These are phyloP conservation scores for Mycena epipterygia DNA, from an alignment of 768 basidiomycete species.

Conservation along the genomic window DNA sequence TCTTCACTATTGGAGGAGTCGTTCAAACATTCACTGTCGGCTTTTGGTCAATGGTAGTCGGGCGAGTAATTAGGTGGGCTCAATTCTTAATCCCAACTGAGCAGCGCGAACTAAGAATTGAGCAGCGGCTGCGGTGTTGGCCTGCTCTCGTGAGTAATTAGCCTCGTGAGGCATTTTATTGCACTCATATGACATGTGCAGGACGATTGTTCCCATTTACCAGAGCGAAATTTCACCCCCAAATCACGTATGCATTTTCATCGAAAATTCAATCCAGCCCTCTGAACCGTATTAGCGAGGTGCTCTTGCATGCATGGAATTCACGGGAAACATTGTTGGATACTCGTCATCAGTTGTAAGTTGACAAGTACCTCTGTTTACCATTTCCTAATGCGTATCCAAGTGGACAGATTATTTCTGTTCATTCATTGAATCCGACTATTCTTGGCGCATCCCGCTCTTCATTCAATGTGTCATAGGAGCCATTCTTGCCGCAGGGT, in stretches of 20 bases:
- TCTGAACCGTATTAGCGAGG: conserved; percentile 71
- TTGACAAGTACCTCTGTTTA: conserved; percentile 31
- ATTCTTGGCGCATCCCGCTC: conserved; percentile 93
- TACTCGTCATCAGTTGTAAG: conserved; percentile 92
- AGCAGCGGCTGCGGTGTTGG: conserved; percentile 94
- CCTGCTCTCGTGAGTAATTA: conserved; percentile 86
- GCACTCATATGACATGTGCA: too few species aligned
- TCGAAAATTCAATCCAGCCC: neutral
- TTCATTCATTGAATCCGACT: conserved; percentile 87
- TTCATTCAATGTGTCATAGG: conserved; percentile 93
- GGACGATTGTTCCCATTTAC: conserved; percentile 95
- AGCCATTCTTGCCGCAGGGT: conserved; percentile 80
- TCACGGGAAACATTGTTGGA: conserved; percentile 92
- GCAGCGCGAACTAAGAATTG: too few species aligned
- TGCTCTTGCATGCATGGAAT: conserved; percentile 94
- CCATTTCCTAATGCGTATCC: neutral
- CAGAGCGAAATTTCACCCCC: conserved; percentile 97
- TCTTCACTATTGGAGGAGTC: conserved; percentile 90
- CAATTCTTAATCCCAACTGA: too few species aligned
- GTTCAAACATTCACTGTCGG: conserved; percentile 88
- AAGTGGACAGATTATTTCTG: conserved; percentile 97
- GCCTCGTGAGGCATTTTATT: too few species aligned
- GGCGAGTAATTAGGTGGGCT: conserved; percentile 85
- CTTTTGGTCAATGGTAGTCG: conserved; percentile 85
- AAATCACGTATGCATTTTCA: conserved; percentile 72